phyloP scores from a whole-genome alignment of 2,329 filamentous ascomycete genomes.

The Dendryphion nanum region DNA sequence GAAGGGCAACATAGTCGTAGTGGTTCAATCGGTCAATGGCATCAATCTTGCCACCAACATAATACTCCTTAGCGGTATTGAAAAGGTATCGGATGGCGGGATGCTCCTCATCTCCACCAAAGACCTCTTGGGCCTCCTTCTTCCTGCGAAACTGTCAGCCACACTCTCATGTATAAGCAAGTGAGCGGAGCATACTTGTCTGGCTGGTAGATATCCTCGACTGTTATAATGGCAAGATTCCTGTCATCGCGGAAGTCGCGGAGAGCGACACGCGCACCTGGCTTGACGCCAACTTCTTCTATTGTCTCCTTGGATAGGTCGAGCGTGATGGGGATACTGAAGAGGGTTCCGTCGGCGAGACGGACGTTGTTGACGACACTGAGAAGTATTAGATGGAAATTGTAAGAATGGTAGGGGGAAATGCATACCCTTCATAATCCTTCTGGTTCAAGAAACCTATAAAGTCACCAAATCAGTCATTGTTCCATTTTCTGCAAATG shows the following conservation, averaged over 20 bases:
- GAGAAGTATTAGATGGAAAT: slow-evolving; percentile 10
- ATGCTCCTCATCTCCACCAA: slow-evolving; percentile 87
- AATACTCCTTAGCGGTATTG: slow-evolving; percentile 78
- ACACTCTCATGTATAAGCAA: slow-evolving; percentile 7
- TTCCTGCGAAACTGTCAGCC: slow-evolving; percentile 53
- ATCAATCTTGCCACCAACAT: slow-evolving; percentile 93
- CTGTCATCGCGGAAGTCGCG: slow-evolving; percentile 95
- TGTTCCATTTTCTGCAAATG: too few relatives aligned
- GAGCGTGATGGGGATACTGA: slow-evolving; percentile 95
- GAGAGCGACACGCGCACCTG: slow-evolving; percentile 79
- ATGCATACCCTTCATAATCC: slow-evolving; percentile 84
- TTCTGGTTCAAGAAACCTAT: slow-evolving; percentile 96
- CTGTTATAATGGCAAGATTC: slow-evolving; percentile 90
- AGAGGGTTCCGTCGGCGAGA: slow-evolving; percentile 83
- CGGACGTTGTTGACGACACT: slow-evolving; percentile 88
- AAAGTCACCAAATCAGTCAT: too few relatives aligned
- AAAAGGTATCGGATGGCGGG: slow-evolving; percentile 90
- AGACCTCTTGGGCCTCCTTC: slow-evolving; percentile 90
- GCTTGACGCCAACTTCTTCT: slow-evolving; percentile 70
- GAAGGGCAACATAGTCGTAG: slow-evolving; percentile 96
- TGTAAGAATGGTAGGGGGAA: neutral
- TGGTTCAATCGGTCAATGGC: slow-evolving; percentile 94
- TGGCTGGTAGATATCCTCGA: slow-evolving; percentile 92
- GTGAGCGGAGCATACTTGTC: slow-evolving; percentile 72
- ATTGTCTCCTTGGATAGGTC: slow-evolving; percentile 77